Base-by-base conservation (phyloP, 2,329 filamentous ascomycete genomes). In the Blastomyces gilchristii region DNA sequence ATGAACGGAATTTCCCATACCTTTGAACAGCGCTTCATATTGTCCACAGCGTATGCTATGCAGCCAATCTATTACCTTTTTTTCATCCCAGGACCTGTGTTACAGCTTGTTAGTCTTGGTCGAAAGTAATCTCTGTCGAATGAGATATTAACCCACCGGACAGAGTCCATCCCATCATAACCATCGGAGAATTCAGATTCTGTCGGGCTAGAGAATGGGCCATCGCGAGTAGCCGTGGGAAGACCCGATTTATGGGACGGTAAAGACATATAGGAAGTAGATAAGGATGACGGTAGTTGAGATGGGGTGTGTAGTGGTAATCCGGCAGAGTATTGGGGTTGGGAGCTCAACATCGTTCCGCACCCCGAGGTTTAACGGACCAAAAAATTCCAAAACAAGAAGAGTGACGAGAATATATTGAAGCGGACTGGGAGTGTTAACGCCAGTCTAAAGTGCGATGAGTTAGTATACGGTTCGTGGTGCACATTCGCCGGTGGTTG, bases 21-120 rank as follows among this genome's bases (percentile, higher is more conserved):
- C 78, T 87, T 77, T 89, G 77, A 97, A 97, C 34, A 96, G 77
- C 71, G 89, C 87, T 73, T 96, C 91, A 77, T 99, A 97, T 73
- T 97, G 91, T 69, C 88, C 87, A 73, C 92, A 97, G 72, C 95
- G 93, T 73, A 99, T 92, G 69, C 86, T 91, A 70, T 87, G 84
- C 66, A 99, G 82, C 83, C 96, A 99, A 60, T 96, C 90, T 72
- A 89, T 89, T 39, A 99, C 94, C 68, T 87, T 87, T 68, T 92
- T 88, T 78, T 97, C 94, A 72, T 93, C 88, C 93, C 93, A 97
- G 28, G 77, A 81, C 69, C 81, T 85, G 69, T n/a, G 69, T 64
- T 22, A 62, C 68, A 16, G 31, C 28, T 16, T n/a, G 39, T 49
- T n/a, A 63, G 12, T 28, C 41, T 49, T 18, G 39, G 25, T 37